phyloP scores from a whole-genome alignment of 2,329 filamentous ascomycete genomes.

The Xylogone sp. region DNA sequence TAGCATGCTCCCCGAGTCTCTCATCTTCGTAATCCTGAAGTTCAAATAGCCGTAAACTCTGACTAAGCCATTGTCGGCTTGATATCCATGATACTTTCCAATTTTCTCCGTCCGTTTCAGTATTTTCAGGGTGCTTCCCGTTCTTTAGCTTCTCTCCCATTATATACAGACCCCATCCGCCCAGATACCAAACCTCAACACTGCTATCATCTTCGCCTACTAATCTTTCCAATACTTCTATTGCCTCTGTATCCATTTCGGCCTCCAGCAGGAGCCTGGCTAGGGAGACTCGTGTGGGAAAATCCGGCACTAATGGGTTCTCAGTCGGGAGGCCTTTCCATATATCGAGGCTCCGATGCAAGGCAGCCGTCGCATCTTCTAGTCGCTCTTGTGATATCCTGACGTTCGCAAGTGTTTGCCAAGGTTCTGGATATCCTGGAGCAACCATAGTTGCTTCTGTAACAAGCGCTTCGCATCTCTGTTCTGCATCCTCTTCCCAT shows the following conservation, averaged over 20 bases:
- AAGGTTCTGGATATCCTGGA: constrained; percentile 78
- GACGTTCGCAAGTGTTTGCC: constrained; percentile 92
- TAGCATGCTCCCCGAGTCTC: constrained; percentile 68
- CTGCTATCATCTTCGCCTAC: constrained; percentile 88
- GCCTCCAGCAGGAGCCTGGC: constrained; percentile 86
- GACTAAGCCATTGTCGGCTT: constrained; percentile 78
- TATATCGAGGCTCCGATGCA: constrained; percentile 73
- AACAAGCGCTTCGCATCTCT: constrained; percentile 79
- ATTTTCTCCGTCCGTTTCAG: constrained; percentile 35
- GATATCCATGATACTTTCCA: constrained; percentile 60
- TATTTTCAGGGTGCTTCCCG: constrained; percentile 24
- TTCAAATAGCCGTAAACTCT: constrained; percentile 75
- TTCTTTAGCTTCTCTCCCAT: constrained; percentile 65
- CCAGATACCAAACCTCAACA: constrained; percentile 95
- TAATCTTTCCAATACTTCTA: constrained; percentile 79
- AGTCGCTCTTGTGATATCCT: constrained; percentile 80
- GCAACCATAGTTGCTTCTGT: constrained; percentile 87
- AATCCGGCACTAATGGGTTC: constrained; percentile 75
- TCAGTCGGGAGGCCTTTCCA: constrained; percentile 78
- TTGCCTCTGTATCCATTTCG: constrained; percentile 77
- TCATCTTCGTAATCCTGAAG: constrained; percentile 83
- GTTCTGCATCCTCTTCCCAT: constrained; percentile 87
- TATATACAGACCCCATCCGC: constrained; percentile 87
- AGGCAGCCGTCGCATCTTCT: constrained; percentile 76
- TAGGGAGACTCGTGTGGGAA: constrained; percentile 79